Percentiles rank a stretch among this genome's conserved stretches.
phyloP scores from a whole-genome alignment of 495 filamentous ascomycete genomes.

The Penicillium dipodomyicola region DNA sequence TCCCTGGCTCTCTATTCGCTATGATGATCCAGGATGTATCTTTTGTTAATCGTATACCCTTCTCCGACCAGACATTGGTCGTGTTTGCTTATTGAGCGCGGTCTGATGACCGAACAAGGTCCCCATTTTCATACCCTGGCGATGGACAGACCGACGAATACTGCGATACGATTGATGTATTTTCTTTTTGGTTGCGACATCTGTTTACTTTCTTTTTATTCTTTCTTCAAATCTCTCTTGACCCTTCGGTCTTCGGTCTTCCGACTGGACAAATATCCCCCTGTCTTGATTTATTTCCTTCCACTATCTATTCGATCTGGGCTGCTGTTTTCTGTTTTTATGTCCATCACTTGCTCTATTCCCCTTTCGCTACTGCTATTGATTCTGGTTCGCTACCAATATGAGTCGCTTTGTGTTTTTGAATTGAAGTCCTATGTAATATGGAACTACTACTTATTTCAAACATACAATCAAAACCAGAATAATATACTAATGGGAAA shows the following conservation, averaged over 20 bases:
- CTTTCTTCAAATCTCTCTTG: slow-evolving; percentile 7
- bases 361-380: slow-evolving; percentile 33
- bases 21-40: slow-evolving; percentile 6
- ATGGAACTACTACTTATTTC: neutral
- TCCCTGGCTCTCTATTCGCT: neutral
- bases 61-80: slow-evolving; percentile 17
- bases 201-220: slow-evolving; percentile 9
- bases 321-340: slow-evolving; percentile 9
- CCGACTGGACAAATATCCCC: slow-evolving; percentile 10
- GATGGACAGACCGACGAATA: slow-evolving; percentile 16
- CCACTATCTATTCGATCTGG: slow-evolving; percentile 7
- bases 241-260: neutral
- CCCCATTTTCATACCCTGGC: neutral
- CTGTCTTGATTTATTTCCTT: slow-evolving; percentile 8
- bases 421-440: neutral
- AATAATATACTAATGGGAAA: neutral
- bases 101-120: slow-evolving; percentile 8
- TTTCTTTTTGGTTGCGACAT: slow-evolving; percentile 14
- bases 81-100: slow-evolving; percentile 20
- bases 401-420: slow-evolving; percentile 19
- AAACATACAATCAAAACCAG: neutral
- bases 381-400: slow-evolving; percentile 18
- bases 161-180: slow-evolving; percentile 25
- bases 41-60: slow-evolving; percentile 18
- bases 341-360: slow-evolving; percentile 29